Base-by-base conservation (phyloP, 352 stramenopile species). In the Phytophthora citricola region DNA sequence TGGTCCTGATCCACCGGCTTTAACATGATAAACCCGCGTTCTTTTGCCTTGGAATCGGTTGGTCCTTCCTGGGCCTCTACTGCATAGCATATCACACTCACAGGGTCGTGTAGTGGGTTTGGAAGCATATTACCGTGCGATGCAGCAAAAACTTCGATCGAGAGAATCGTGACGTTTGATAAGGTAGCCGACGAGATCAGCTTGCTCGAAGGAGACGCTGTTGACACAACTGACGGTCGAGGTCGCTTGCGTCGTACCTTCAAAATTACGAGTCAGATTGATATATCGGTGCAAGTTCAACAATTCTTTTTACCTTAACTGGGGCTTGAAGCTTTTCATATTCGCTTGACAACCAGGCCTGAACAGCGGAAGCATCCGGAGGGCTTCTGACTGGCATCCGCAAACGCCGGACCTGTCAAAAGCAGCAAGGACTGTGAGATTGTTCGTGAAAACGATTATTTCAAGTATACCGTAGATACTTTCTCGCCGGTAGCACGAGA, bases 101-200 rank as follows among this genome's bases (percentile, higher is more conserved):
- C 74, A 10, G 75, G 71, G 29, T 97, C 89, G 7, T 83, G 52
- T 3, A 78, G 71, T 17, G 90, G 88, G 63, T 97, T 85, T 5
- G 88, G 85, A 1, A 93, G 70, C 39, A 95, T 64, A n/a, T 45
- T 72, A 3, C 76, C 78, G 47, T 83, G 71, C 1, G 85, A 90
- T 36, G 63, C 61, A 0, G 81, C 79, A 66, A 89, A 87, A 8
- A 94, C 58, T 54, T 97, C 90, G 26, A 97, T 59, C 7, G 87
- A 94, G 17, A 97, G 45, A 24, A 92, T 68, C 2, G 89, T 96
- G 11, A 97, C 51, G 61, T 94, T 95, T 4, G 85, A 91, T 22
- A 78, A 66, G 15, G 75, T 70, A 0, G 73, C 57, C 22, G 59
- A 70, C 1, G 72, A 71, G 1, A 46, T 63, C 36, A 59, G 12